phyloP scores from a whole-genome alignment of 1,284 basidiomycete species.

The Retiboletus flavoniger region DNA sequence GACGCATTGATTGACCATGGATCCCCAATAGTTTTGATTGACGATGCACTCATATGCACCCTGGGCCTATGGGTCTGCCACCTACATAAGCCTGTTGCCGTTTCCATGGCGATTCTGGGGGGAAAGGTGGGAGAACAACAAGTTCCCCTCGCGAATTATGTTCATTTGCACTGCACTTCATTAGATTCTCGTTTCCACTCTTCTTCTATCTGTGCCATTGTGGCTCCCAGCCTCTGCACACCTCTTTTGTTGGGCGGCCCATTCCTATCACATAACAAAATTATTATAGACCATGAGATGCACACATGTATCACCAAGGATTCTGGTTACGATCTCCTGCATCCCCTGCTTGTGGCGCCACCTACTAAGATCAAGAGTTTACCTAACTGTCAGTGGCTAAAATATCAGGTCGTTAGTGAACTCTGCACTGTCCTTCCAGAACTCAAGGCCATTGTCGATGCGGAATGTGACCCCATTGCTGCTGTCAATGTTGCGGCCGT shows the following conservation, averaged over 20 bases:
- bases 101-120: not conserved
- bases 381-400: too few species aligned
- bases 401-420: too few species aligned
- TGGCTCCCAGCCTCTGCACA: not conserved
- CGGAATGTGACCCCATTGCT: not conserved
- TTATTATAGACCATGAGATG: not conserved
- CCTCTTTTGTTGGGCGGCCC: not conserved
- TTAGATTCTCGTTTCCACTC: not conserved
- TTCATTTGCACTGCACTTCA: not conserved
- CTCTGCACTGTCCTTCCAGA: not conserved
- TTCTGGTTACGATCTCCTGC: not conserved
- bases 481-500: not conserved
- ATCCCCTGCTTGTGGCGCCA: slow-evolving; percentile 4
- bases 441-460: not conserved
- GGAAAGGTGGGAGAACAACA: too few species aligned
- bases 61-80: not conserved
- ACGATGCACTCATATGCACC: not conserved
- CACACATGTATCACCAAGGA: not conserved
- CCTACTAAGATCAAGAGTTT: slow-evolving; percentile 14
- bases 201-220: not conserved
- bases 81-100: not conserved
- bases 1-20: not conserved
- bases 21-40: not conserved
- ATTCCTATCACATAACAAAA: not conserved
- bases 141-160: not conserved